phyloP scores from a whole-genome alignment of 2,329 filamentous ascomycete genomes.

The Onygenales sp. region DNA sequence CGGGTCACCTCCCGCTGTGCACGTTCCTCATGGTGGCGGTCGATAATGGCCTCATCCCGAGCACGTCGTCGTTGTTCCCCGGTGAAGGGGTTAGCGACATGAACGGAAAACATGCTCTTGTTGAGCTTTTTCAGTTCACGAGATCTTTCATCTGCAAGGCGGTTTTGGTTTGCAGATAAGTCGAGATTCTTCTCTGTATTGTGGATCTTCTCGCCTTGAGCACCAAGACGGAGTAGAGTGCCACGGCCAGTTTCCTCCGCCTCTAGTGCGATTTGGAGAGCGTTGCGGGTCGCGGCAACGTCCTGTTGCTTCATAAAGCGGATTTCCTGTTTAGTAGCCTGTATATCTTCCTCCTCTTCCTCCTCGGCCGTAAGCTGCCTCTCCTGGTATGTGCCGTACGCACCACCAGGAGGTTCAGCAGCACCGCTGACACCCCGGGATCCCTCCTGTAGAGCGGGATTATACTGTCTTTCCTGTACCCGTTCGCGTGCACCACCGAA shows the following conservation, averaged over 20 bases:
- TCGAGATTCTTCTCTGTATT: slow-evolving; percentile 79
- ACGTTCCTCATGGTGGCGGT: slow-evolving; percentile 52
- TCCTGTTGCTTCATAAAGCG: slow-evolving; percentile 68
- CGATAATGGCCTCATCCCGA: slow-evolving; percentile 59
- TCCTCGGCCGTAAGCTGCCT: slow-evolving; percentile 74
- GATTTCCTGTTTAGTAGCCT: slow-evolving; percentile 64
- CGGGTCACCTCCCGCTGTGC: slow-evolving; percentile 47
- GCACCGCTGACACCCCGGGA: slow-evolving; percentile 13
- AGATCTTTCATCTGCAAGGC: slow-evolving; percentile 67
- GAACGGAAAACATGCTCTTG: slow-evolving; percentile 80
- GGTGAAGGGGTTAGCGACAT: slow-evolving; percentile 70
- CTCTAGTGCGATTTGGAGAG: slow-evolving; percentile 57
- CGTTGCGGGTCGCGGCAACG: slow-evolving; percentile 61
- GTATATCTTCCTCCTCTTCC: slow-evolving; percentile 64
- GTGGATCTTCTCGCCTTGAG: slow-evolving; percentile 70
- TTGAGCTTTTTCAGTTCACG: slow-evolving; percentile 78
- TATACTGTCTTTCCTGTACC: slow-evolving; percentile 35
- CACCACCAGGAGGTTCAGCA: slow-evolving; percentile 7
- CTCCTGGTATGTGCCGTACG: slow-evolving; percentile 47
- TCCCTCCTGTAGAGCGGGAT: slow-evolving; percentile 18
- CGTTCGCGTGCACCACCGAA: slow-evolving; percentile 49
- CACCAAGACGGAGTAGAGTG: slow-evolving; percentile 63
- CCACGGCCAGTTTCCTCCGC: slow-evolving; percentile 61
- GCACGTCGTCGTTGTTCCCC: slow-evolving; percentile 54
- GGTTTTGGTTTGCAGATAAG: slow-evolving; percentile 64